Evolutionary conservation across 2,329 filamentous ascomycete genomes (phyloP).

Genomic region (Stachybotrys chartarum): DNA sequence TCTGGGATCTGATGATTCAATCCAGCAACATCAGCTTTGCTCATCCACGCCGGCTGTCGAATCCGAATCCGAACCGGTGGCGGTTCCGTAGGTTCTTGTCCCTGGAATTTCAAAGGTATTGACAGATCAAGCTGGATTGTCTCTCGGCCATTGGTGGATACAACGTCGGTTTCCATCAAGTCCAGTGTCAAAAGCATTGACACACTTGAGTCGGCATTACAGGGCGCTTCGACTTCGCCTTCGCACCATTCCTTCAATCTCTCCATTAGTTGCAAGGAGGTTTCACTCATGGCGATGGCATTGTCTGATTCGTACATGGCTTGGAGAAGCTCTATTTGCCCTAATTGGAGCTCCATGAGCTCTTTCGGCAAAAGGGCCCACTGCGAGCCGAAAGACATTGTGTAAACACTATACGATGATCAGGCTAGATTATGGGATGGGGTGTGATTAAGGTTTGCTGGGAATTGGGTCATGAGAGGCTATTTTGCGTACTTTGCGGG

Average conservation of each 20-base stretch:
- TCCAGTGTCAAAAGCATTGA: constrained; percentile 18
- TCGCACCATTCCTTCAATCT: constrained; percentile 15
- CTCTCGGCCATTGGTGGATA: neutral
- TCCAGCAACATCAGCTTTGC: constrained; percentile 33
- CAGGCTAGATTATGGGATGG: no score
- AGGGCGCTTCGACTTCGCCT: constrained; percentile 5
- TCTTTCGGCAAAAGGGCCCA: constrained; percentile 26
- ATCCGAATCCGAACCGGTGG: constrained; percentile 33
- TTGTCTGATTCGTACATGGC: constrained; percentile 41
- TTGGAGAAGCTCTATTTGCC: constrained; percentile 41
- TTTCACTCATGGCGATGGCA: constrained; percentile 20
- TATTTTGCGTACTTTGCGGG: no score
- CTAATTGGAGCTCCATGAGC: constrained; percentile 38
- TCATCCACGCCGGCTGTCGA: constrained; percentile 45
- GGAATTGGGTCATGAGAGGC: no score
- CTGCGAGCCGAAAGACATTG: neutral
- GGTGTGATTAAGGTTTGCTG: no score
- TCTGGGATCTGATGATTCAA: constrained; percentile 33
- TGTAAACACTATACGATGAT: neutral
- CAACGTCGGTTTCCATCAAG: constrained; percentile 7
- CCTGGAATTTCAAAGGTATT: constrained; percentile 20
- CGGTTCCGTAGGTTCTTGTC: constrained; percentile 20
- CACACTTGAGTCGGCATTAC: constrained; percentile 7
- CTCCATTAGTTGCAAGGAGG: constrained; percentile 9
- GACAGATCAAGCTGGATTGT: constrained; percentile 25